phyloP scores from a whole-genome alignment of 108 stramenopile species.

The Cafeteria roenbergensis region DNA sequence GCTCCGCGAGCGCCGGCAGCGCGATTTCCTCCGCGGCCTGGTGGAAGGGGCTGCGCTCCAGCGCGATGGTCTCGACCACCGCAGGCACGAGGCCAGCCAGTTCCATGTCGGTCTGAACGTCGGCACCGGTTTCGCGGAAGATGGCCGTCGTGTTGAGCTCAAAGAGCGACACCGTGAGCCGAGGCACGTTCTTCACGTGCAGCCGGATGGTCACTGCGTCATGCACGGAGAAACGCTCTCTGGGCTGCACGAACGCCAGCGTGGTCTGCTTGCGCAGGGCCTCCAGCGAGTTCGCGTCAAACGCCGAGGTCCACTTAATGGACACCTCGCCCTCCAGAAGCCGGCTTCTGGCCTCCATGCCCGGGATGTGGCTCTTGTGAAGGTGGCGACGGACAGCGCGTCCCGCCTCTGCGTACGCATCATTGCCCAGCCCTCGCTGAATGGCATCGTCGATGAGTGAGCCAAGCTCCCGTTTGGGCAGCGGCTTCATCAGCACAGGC shows the following conservation, averaged over 20 bases:
- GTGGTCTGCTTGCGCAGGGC: background rate
- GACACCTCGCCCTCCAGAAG: background rate
- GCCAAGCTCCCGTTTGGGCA: background rate
- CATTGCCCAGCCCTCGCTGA: background rate
- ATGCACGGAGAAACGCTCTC: background rate
- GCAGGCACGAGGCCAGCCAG: background rate
- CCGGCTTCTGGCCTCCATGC: background rate
- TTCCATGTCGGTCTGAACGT: background rate
- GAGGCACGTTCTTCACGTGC: background rate
- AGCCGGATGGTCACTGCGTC: background rate
- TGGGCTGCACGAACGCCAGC: background rate
- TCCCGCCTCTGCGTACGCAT: background rate
- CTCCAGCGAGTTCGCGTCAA: background rate
- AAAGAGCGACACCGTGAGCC: background rate
- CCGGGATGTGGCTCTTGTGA: no score
- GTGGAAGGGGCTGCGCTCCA: background rate
- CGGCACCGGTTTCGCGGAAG: background rate
- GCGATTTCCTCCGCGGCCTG: background rate
- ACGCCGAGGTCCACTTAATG: no score
- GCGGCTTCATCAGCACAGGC: background rate
- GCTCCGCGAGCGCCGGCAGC: background rate
- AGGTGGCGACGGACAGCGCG: background rate
- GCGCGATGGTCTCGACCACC: background rate
- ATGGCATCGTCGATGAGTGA: background rate
- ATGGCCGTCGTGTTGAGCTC: slow-evolving; percentile 2